Percentiles rank a stretch among this genome's conserved stretches.
Evolutionary conservation across 1,139 yeast species (phyloP).

Genomic region (Keqinozyma sinolaborantium): DNA sequence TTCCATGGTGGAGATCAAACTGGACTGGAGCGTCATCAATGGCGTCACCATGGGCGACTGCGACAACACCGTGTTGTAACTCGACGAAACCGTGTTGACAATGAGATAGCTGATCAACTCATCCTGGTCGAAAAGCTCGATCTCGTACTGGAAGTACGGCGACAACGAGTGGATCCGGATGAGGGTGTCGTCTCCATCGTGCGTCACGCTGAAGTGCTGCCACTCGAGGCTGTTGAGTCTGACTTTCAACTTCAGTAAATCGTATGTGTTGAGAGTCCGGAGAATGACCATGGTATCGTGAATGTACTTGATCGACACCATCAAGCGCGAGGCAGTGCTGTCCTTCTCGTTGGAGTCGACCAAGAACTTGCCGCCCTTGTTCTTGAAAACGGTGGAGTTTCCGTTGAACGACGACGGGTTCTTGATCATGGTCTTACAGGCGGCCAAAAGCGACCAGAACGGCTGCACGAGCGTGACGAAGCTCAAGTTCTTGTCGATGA

Average conservation of each 20-base stretch:
- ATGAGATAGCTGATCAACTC: constrained; percentile 20
- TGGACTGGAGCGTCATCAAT: constrained; percentile 56
- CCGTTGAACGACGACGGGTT: constrained; percentile 52
- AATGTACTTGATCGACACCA: constrained; percentile 24
- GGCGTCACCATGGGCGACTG: constrained; percentile 35
- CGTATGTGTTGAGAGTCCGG: constrained; percentile 29
- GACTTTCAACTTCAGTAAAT: constrained; percentile 38
- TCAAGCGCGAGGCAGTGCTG: constrained; percentile 6
- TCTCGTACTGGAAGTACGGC: constrained; percentile 65
- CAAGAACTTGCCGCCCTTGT: constrained; percentile 15
- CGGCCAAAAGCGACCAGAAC: constrained; percentile 65
- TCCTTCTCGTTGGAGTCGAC: constrained; percentile 4
- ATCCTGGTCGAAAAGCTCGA: constrained; percentile 46
- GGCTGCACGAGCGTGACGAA: constrained; percentile 48
- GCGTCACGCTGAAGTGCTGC: constrained; percentile 43
- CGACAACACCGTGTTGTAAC: constrained; percentile 6
- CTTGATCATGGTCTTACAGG: constrained; percentile 51
- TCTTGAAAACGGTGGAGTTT: constrained; percentile 34
- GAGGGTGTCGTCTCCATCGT: constrained; percentile 39
- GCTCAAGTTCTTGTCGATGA: constrained; percentile 10
- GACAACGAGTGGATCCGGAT: constrained; percentile 62
- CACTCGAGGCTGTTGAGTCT: constrained; percentile 61
- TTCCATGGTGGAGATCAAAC: constrained; percentile 59
- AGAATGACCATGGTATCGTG: constrained; percentile 38
- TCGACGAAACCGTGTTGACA: constrained; percentile 33